These are phyloP conservation scores for Colletotrichum spaethianum DNA, from an alignment of 2,329 filamentous ascomycete genomes.

Conservation along the genomic window DNA sequence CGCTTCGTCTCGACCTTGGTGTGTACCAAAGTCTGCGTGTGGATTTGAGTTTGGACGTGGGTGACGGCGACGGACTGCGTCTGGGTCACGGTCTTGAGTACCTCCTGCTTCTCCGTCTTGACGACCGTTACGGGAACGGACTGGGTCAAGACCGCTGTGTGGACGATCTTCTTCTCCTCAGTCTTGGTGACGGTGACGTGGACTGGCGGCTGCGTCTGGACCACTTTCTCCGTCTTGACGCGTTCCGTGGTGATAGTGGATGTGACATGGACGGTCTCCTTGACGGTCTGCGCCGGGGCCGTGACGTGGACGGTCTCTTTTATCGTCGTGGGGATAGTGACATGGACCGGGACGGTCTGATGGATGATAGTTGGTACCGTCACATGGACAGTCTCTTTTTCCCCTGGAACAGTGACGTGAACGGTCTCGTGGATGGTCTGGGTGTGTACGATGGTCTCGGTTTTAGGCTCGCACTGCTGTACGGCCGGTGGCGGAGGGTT, in stretches of 20 bases:
- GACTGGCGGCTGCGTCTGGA: constrained; percentile 9
- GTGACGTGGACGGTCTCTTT: constrained; percentile 35
- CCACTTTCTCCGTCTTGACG: constrained; percentile 12
- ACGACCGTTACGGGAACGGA: constrained; percentile 25
- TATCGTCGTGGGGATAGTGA: constrained; percentile 13
- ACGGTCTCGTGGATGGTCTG: constrained; percentile 19
- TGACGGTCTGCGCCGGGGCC: constrained; percentile 15
- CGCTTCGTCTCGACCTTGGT: constrained; percentile 21
- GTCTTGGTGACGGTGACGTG: constrained; percentile 27
- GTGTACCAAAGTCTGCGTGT: not conserved
- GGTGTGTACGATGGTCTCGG: constrained; percentile 36
- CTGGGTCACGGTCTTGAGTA: constrained; percentile 16
- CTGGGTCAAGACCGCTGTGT: constrained; percentile 20
- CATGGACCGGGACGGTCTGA: constrained; percentile 26
- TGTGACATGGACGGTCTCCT: constrained; percentile 34
- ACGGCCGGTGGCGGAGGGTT: constrained; percentile 26
- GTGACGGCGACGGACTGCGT: constrained; percentile 26
- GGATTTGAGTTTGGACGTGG: constrained; percentile 21
- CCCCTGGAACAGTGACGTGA: constrained; percentile 22
- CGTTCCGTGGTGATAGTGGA: constrained; percentile 13
- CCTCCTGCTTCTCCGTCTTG: constrained; percentile 25
- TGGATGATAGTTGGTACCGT: constrained; percentile 26
- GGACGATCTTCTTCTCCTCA: constrained; percentile 24
- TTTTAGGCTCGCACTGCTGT: constrained; percentile 31
- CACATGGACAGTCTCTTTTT: constrained; percentile 30